Evolutionary conservation across 2,329 filamentous ascomycete genomes (phyloP), one percentile per base, ranked within the genome.

Genomic region (Elsinoe arachidis): DNA sequence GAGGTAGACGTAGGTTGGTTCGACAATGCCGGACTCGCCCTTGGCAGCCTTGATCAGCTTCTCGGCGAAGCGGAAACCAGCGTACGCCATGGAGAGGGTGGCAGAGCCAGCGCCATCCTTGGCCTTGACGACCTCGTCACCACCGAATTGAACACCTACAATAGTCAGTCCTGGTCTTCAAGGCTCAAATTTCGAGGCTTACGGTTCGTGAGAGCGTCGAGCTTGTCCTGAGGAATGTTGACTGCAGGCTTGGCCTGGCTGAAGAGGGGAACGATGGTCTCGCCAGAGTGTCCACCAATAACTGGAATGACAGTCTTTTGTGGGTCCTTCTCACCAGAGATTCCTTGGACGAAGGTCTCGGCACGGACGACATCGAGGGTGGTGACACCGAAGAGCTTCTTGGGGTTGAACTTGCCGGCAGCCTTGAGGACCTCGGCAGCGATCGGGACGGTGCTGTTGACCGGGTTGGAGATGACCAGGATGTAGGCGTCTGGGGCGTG

Each of bases 391-490:
- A 99, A 99, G 62, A 99, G 86, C 73, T 87, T 90, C 82, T 93
- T 87, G 65, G 93, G 80, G 80, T 99, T 87, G 78, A 97, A 99
- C 70, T 95, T 90, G 66, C 85, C 85, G 73, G 90, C 90, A 67
- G 82, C 80, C 84, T 96, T 97, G 73, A 99, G 86, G 61, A 96
- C 88, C 80, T 99, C 93, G 66, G 91, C 93, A 63, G 93, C 88
- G 70, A 99, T 96, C 63, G 93, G 93, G 59, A 99, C 93, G 58
- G 93, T 99, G 55, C 90, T 96, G 86, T 99, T 99, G 76, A 99
- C 93, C 59, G 93, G 93, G 84, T 99, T 99, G 69, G 92, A 97
- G 76, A 99, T 99, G 79, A 99, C 85, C 64, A 97, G 85, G 72
- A 96, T 84, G 78, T 86, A 96, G 57, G 93, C 93, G 74, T 96